These are phyloP conservation scores for Lyophyllum atratum DNA, from an alignment of 768 basidiomycete species.

Conservation along the genomic window DNA sequence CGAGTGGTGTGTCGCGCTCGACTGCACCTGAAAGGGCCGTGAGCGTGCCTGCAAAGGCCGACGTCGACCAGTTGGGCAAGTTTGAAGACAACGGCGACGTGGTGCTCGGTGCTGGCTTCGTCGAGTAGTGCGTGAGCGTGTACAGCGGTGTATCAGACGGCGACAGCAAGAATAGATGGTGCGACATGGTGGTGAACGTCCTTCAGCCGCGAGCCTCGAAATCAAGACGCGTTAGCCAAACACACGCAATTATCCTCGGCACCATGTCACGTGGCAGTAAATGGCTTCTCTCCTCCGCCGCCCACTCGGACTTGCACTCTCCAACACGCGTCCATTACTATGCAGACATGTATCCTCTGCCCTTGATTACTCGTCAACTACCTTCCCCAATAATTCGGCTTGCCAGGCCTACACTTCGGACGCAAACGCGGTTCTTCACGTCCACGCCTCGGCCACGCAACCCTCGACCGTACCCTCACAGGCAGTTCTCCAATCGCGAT, in stretches of 20 bases:
- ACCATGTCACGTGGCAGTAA: slow-evolving; percentile 10
- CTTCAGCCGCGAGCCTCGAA: neutral
- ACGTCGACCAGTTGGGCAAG: slow-evolving; percentile 88
- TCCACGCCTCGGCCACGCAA: slow-evolving; percentile 7
- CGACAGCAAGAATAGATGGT: slow-evolving; percentile 83
- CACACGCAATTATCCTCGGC: neutral
- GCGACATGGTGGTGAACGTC: slow-evolving; percentile 57
- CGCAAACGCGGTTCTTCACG: slow-evolving; percentile 13
- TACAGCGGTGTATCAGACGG: slow-evolving; percentile 88
- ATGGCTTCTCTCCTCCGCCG: slow-evolving; percentile 15
- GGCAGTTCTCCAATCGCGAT: neutral
- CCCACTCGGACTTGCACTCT: slow-evolving; percentile 3
- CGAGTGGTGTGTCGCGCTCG: slow-evolving; percentile 70
- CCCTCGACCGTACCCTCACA: slow-evolving; percentile 19
- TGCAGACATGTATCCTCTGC: slow-evolving; percentile 6
- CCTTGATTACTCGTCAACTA: neutral
- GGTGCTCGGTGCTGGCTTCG: slow-evolving; percentile 62
- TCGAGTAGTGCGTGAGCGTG: slow-evolving; percentile 79
- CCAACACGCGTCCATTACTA: neutral
- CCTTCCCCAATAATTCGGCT: neutral
- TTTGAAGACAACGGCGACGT: slow-evolving; percentile 78
- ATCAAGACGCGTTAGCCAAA: slow-evolving; percentile 9
- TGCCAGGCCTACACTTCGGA: neutral
- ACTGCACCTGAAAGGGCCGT: slow-evolving; percentile 86
- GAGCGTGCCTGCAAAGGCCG: slow-evolving; percentile 87